A percentile compares a stretch with the other conserved stretches of the same genome.
phyloP scores from a whole-genome alignment of 2,329 filamentous ascomycete genomes.

The Epichloe baconii region DNA sequence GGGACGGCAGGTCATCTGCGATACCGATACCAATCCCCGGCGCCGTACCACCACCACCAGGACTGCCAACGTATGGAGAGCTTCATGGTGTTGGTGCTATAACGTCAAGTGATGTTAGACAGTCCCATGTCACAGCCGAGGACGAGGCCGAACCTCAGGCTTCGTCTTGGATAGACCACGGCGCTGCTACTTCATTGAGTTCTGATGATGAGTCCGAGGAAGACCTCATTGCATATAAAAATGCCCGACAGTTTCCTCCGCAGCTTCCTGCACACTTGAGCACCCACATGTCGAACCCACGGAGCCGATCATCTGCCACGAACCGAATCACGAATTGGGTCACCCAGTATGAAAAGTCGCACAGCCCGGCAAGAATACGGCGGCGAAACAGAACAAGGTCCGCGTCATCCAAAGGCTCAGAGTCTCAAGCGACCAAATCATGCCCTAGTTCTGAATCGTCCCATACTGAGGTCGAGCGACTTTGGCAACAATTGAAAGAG shows the following conservation, averaged over 20 bases:
- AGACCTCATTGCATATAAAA: slow-evolving; percentile 17
- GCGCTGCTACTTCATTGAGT: neutral
- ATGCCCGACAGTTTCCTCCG: slow-evolving; percentile 20
- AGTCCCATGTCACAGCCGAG: neutral
- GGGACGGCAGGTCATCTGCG: slow-evolving; percentile 6
- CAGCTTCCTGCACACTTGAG: slow-evolving; percentile 16
- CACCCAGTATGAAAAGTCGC: slow-evolving; percentile 17
- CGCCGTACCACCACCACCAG: slow-evolving; percentile 4
- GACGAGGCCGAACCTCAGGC: neutral
- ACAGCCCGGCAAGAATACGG: slow-evolving; percentile 11
- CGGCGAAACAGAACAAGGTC: slow-evolving; percentile 5
- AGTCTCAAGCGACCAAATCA: neutral
- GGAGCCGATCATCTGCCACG: slow-evolving; percentile 16
- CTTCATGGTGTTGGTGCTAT: neutral
- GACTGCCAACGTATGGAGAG: neutral
- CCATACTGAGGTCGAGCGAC: slow-evolving; percentile 19
- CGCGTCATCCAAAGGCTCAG: slow-evolving; percentile 5
- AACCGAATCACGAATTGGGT: slow-evolving; percentile 23
- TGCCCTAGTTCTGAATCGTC: slow-evolving; percentile 7
- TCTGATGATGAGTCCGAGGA: slow-evolving; percentile 15
- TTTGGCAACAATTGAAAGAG: slow-evolving; percentile 24
- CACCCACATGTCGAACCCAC: slow-evolving; percentile 9
- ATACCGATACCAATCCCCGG: slow-evolving; percentile 6
- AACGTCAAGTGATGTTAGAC: neutral
- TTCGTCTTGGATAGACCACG: slow-evolving; percentile 4